These are phyloP conservation scores for Pholiota adiposa DNA, from an alignment of 1,284 basidiomycete genomes.

Conservation along the genomic window DNA sequence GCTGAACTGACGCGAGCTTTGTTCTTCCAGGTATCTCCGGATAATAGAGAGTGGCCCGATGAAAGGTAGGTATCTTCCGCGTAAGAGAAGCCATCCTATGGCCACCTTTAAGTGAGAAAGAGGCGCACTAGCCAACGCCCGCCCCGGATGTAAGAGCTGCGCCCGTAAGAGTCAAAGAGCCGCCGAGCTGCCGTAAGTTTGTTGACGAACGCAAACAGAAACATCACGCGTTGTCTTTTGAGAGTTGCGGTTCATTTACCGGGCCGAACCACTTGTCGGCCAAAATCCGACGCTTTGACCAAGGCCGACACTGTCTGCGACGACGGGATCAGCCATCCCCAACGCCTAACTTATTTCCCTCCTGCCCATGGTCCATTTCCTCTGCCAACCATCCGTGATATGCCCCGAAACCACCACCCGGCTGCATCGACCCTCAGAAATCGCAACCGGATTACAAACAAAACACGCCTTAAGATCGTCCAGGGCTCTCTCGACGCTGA, in stretches of 20 bases:
- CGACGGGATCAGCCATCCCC: constrained; percentile 31
- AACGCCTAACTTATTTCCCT: constrained; percentile 34
- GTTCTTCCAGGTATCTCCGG: constrained; percentile 14
- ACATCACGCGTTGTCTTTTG: constrained; percentile 38
- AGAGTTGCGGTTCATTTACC: constrained; percentile 39
- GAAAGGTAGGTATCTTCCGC: constrained; percentile 15
- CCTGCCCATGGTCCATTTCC: constrained; percentile 24
- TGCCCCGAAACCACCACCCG: constrained; percentile 78
- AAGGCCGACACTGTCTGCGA: constrained; percentile 41
- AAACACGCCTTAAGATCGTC: constrained; percentile 84
- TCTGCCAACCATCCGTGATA: constrained; percentile 61
- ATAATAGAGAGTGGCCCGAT: constrained; percentile 6
- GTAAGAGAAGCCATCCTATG: background rate
- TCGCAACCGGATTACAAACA: constrained; percentile 89
- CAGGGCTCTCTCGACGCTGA: constrained; percentile 82
- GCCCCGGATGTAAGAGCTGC: constrained; percentile 5
- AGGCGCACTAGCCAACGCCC: constrained; percentile 8
- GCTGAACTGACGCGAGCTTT: constrained; percentile 18
- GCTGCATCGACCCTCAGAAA: constrained; percentile 78
- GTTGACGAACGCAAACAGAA: constrained; percentile 43
- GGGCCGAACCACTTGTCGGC: constrained; percentile 48
- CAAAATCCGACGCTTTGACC: constrained; percentile 50
- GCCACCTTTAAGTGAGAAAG: constrained; percentile 7
- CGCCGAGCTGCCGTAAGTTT: constrained; percentile 28
- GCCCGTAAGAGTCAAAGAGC: constrained; percentile 3